Base-by-base conservation (phyloP, 805 yeast species). In the Naumovozyma castellii region DNA sequence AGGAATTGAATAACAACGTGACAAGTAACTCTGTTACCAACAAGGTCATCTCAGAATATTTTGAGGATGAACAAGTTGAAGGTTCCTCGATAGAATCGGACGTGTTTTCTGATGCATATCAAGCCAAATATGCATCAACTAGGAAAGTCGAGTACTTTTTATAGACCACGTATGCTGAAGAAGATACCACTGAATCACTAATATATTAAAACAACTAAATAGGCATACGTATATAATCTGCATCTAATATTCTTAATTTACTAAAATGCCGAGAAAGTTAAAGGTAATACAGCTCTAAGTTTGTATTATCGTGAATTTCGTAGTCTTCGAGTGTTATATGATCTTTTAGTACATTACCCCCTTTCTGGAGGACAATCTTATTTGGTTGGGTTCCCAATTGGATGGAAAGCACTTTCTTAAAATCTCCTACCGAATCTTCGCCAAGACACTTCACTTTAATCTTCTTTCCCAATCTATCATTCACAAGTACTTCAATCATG, bases 301-400 rank as follows among this genome's bases (percentile, higher is more conserved):
- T 85, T 44, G 83, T 80, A 8, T 95, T 94, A 58, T 87, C 80
- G 54, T 87, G 95, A 15, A 90, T 78, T 59, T 90, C 98, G 56
- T 92, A 90, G 60, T 90, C 98, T n/a, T 82, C 95, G 34, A 90
- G 67, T 1, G 88, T 72, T 40, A 90, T 90, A 57, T 88, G 97
- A 54, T 90, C 92, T 56, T 92, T 92, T 59, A 76, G 78, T 0
- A 84, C 75, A 48, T 76, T 80, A 53, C 86, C 80, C 1, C 97
- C 96, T 55, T 85, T 88, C 59, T 86, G 88, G 46, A 90, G 67
- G 0, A 83, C 75, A 41, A 80, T 60, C 47, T 62, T 67, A 47
- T 76, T 77, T 15, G 76, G 65, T 15, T 75, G 65, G 1, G 79
- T 79, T 1, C 96, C 96, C 15, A 84, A 73, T 59, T 90, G 97